These are phyloP conservation scores for Pseudogymnoascus sp. DNA, from an alignment of 2,329 filamentous ascomycete genomes.

Conservation along the genomic window DNA sequence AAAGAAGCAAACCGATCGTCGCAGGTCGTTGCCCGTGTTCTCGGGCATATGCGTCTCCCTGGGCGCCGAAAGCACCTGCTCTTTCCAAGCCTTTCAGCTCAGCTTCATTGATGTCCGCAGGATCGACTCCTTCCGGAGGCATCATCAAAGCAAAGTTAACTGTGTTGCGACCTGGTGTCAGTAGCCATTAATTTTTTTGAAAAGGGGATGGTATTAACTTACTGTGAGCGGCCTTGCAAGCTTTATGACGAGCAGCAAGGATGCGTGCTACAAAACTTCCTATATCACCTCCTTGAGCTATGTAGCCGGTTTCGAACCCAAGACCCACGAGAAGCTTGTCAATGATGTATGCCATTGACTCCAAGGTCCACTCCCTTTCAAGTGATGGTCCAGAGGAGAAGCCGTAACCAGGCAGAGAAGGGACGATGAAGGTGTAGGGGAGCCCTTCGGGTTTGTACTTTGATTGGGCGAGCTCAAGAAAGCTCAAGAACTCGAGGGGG, in stretches of 20 bases:
- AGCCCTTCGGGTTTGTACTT: slow-evolving; percentile 15
- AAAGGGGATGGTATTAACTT: not conserved
- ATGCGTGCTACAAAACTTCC: slow-evolving; percentile 17
- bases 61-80: slow-evolving; percentile 32
- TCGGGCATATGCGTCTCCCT: slow-evolving; percentile 42
- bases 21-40: slow-evolving; percentile 48
- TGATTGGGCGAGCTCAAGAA: slow-evolving; percentile 25
- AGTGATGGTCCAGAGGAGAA: slow-evolving; percentile 18
- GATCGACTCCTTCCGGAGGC: not conserved
- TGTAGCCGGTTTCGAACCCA: slow-evolving; percentile 26
- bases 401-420: slow-evolving; percentile 19
- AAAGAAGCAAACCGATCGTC: slow-evolving; percentile 49
- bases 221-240: slow-evolving; percentile 17
- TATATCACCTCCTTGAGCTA: slow-evolving; percentile 18
- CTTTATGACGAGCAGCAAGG: slow-evolving; percentile 11
- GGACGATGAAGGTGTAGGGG: slow-evolving; percentile 20
- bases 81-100: slow-evolving; percentile 35
- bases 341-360: slow-evolving; percentile 12
- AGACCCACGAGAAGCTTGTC: slow-evolving; percentile 16
- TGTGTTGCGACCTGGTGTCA: slow-evolving; percentile 13
- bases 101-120: slow-evolving; percentile 21
- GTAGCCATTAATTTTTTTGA: slow-evolving; percentile 14
- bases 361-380: slow-evolving; percentile 29
- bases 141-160: slow-evolving; percentile 3
- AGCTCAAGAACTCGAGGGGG: slow-evolving; percentile 18